Percentiles rank a stretch among this genome's conserved stretches.
Conservation (phyloP, 179 eudicot species). For the Nepenthes alata region DNA sequence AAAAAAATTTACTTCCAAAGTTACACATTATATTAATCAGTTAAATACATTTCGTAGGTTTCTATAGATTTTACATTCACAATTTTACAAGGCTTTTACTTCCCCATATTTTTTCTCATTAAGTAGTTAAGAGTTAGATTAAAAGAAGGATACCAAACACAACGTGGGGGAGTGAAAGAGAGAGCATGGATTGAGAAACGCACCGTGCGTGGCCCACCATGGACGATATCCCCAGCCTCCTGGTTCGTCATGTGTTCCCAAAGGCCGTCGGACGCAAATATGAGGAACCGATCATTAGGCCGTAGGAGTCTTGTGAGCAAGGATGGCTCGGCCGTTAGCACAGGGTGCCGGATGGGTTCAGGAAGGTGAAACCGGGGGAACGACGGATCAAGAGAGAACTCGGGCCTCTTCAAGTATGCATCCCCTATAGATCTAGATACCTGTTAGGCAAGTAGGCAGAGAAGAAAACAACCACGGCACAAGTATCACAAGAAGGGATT, state of each 20-base stretch:
- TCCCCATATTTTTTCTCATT: too few species aligned
- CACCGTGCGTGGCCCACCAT: conserved; percentile 34
- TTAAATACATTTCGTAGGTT: too few species aligned
- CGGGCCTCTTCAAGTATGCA: conserved; percentile 52
- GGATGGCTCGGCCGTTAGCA: conserved; percentile 45
- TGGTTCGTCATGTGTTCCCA: conserved; percentile 62
- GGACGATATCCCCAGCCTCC: conserved; percentile 55
- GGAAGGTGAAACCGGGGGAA: conserved; percentile 37
- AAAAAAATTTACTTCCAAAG: too few species aligned
- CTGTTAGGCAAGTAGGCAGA: conserved; percentile 17
- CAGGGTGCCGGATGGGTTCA: conserved; percentile 27
- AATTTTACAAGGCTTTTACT: too few species aligned
- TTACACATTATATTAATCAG: too few species aligned
- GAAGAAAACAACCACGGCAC: conserved; percentile 1
- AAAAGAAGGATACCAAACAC: too few species aligned
- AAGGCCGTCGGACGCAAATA: conserved; percentile 69
- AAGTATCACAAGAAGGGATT: not conserved
- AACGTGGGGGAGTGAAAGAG: not conserved
- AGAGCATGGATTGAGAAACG: conserved; percentile 8
- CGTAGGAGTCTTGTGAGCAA: conserved; percentile 19
- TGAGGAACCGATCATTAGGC: conserved; percentile 41
- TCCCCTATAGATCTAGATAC: conserved; percentile 67
- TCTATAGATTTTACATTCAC: too few species aligned
- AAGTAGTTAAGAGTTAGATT: too few species aligned
- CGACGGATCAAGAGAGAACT: conserved; percentile 48